phyloP scores from a whole-genome alignment of 2,329 filamentous ascomycete genomes.

The Fusarium nodosum region DNA sequence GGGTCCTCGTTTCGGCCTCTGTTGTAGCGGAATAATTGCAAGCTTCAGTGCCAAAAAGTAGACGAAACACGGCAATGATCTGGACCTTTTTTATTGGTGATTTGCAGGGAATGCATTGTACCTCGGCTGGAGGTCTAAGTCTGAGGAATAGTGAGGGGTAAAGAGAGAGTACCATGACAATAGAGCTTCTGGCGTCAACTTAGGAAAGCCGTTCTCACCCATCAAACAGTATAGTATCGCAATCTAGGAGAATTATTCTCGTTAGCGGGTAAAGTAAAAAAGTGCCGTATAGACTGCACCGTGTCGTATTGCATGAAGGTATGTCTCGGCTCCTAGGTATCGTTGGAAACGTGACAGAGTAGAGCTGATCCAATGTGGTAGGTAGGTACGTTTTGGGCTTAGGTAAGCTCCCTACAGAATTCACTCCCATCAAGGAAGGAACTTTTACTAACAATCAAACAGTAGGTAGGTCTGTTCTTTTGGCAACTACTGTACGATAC shows the following conservation, averaged over 20 bases:
- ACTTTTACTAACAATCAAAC: not conserved
- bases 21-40: constrained; percentile 6
- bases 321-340: constrained; percentile 17
- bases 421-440: not conserved
- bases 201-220: not conserved
- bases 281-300: not conserved
- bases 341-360: not conserved
- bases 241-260: not conserved
- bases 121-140: constrained; percentile 10
- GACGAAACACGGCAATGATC: not conserved
- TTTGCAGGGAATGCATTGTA: not conserved
- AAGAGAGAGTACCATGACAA: not conserved
- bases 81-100: constrained; percentile 13
- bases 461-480: not conserved
- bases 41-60: constrained; percentile 3
- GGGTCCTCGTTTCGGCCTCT: constrained; percentile 8
- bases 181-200: constrained; percentile 1
- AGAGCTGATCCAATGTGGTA: not conserved
- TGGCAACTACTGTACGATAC: not conserved
- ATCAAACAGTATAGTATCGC: not conserved
- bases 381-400: not conserved
- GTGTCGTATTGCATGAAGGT: not conserved
- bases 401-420: not conserved
- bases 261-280: constrained; percentile 8
- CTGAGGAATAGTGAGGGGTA: constrained; percentile 10